Percentiles rank a stretch among this genome's conserved stretches.
phyloP scores from a whole-genome alignment of 495 filamentous ascomycete genomes.

The Tuber aestivum region DNA sequence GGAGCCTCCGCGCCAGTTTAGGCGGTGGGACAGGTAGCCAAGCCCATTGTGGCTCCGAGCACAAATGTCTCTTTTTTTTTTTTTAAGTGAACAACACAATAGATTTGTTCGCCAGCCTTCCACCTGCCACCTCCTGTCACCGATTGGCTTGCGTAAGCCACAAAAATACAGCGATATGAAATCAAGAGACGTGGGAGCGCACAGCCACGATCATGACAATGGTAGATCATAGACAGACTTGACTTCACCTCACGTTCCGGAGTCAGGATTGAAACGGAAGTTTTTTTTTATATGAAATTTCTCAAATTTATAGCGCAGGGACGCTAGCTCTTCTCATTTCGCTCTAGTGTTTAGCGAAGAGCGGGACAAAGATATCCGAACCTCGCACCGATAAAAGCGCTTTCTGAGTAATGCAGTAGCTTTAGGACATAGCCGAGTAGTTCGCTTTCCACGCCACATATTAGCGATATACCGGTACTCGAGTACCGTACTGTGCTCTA shows the following conservation, averaged over 20 bases:
- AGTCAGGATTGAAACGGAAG: not conserved
- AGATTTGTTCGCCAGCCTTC: not conserved
- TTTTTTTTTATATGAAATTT: not conserved
- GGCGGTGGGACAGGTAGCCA: not conserved
- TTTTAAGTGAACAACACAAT: not conserved
- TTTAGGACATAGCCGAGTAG: not conserved
- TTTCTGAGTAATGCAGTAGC: not conserved
- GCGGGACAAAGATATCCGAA: not conserved
- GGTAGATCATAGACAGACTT: not conserved
- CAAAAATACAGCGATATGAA: not conserved
- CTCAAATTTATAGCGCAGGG: not conserved
- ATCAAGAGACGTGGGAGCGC: not conserved
- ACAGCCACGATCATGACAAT: not conserved
- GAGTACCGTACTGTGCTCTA: too few relatives aligned
- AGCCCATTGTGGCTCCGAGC: not conserved
- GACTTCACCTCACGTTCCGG: conserved; percentile 2
- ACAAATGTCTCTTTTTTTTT: not conserved
- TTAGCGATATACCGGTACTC: not conserved
- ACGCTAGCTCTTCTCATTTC: not conserved
- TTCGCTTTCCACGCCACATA: not conserved
- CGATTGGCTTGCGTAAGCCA: not conserved
- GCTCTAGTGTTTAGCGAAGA: not conserved
- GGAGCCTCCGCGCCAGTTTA: not conserved
- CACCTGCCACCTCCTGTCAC: not conserved
- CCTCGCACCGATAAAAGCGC: not conserved